Evolutionary conservation across 75 land plant genomes (phyloP).

Genomic region (Picea glauca): DNA sequence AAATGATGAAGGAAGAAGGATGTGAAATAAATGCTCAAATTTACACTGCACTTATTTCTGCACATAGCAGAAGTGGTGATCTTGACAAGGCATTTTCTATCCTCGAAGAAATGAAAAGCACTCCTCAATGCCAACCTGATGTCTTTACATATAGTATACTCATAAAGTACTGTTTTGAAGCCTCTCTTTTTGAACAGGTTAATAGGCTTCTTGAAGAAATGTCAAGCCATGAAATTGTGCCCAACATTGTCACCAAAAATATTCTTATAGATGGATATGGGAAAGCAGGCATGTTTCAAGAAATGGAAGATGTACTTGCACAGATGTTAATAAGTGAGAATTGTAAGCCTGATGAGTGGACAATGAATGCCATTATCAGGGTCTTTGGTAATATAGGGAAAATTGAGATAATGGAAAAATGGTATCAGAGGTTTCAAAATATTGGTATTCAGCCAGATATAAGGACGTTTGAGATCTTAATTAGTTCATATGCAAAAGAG

Average conservation of each 20-base stretch:
- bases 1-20: constrained; percentile 68
- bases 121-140: constrained; percentile 80
- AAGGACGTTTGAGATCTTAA: constrained; percentile 74
- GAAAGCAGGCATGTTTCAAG: constrained; percentile 59
- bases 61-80: constrained; percentile 57
- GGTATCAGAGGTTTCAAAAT: constrained; percentile 71
- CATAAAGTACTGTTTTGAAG: constrained; percentile 75
- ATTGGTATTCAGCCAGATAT: constrained; percentile 78
- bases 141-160: constrained; percentile 68
- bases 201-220: constrained; percentile 65
- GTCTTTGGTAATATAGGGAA: constrained; percentile 70
- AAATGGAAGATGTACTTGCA: constrained; percentile 65
- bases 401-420: constrained; percentile 80
- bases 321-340: constrained; percentile 56
- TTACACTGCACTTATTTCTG: constrained; percentile 80
- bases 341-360: constrained; percentile 81
- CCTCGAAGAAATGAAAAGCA: constrained; percentile 63
- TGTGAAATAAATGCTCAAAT: constrained; percentile 47
- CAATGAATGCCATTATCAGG: constrained; percentile 75
- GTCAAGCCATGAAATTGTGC: constrained; percentile 42
- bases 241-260: constrained; percentile 91
- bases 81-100: constrained; percentile 61
- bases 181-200: constrained; percentile 49
- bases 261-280: constrained; percentile 81
- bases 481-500: constrained; percentile 85